Conservation (phyloP, 2,329 filamentous ascomycete species). For the Neopestalotiopsis rosae region DNA sequence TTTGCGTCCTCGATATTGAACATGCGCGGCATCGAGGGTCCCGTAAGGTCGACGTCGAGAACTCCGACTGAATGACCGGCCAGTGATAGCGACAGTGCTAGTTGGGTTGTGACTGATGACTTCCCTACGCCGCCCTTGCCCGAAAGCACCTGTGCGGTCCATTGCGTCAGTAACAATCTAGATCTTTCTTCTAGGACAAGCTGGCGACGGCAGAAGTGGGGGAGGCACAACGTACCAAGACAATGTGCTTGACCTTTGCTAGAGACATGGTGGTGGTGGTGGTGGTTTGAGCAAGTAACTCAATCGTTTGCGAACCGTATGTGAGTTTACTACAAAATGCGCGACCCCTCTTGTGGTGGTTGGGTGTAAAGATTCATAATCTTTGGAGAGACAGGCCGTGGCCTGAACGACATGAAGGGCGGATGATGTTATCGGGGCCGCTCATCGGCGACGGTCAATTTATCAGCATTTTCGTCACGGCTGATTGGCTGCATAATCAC, state of each 20-base stretch:
- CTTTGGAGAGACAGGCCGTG: neutral
- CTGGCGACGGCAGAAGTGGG: neutral
- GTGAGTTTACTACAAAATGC: neutral
- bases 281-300: too few relatives aligned
- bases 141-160: constrained; percentile 70
- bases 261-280: constrained; percentile 60
- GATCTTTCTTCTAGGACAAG: too few relatives aligned
- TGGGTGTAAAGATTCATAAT: neutral
- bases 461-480: neutral
- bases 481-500: neutral
- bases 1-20: constrained; percentile 88
- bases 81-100: constrained; percentile 86
- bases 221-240: constrained; percentile 61
- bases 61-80: constrained; percentile 90
- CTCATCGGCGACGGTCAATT: neutral
- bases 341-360: neutral
- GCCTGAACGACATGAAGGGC: neutral
- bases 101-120: constrained; percentile 95
- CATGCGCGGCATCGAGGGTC: constrained; percentile 94
- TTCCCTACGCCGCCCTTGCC: constrained; percentile 98
- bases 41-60: constrained; percentile 94
- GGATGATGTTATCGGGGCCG: neutral
- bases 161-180: neutral
- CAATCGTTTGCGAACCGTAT: neutral
- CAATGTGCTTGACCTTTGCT: constrained; percentile 75